Evolutionary conservation across 2,329 filamentous ascomycete genomes (phyloP), one percentile per base, ranked within the genome.

Genomic region (Paracorniculantispora psalliotae): DNA sequence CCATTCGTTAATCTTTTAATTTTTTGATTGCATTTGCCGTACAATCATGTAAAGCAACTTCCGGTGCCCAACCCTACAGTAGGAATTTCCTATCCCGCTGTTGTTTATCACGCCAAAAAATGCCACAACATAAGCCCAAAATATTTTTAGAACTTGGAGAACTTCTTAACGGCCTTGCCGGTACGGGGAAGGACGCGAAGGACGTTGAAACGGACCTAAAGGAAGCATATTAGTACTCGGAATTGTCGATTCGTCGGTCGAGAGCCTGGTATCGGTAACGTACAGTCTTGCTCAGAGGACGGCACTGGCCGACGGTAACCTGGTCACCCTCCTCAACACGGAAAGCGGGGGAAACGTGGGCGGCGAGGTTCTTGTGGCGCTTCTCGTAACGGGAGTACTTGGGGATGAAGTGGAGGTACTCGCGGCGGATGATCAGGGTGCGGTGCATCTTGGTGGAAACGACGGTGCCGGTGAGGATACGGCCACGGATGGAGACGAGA

Each of bases 401-500:
- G 81, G 92, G 92, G 78, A 99, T 90, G 84, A 91, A 99, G 86
- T 99, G 94, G 66, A 99, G 91, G 87, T 99, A 99, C 87, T 99
- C 94, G 81, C 94, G 89, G 80, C 94, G 94, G 86, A 99, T 96
- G 83, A 99, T 89, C 78, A 97, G 83, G 74, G 94, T 99, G 82
- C 94, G 91, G 90, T 99, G 94, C 94, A 99, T 99, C 91, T 99
- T 99, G 82, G 94, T 99, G 73, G 93, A 97, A 76, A 97, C 90
- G 76, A 99, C 94, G 77, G 92, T 97, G 76, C 94, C 94, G 78
- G 93, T 97, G 70, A 99, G 86, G 87, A 99, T 99, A 93, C 94
- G 93, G 81, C 94, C 94, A 84, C 94, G 94, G 85, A 99, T 99
- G 69, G 94, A 97, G 79, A 99, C 92, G 79, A 93, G 85, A 79